Base-by-base conservation (phyloP, 306 rosid species). In the Rosa multiflora region DNA sequence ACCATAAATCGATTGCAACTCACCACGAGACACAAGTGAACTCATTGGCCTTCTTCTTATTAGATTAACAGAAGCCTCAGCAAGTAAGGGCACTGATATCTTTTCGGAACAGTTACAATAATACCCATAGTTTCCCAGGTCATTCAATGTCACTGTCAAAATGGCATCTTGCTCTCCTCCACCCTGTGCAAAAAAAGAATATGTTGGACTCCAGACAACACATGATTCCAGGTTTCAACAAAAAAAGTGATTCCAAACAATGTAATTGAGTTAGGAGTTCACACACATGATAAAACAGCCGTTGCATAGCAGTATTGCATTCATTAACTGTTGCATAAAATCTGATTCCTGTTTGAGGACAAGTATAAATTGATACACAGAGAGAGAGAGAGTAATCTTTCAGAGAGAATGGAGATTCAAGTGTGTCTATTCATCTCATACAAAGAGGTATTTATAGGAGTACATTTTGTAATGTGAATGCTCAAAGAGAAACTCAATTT, bases 51-150 rank as follows among this genome's bases (percentile, higher is more conserved):
- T 79, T 70, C 87, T 88, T 80, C 89, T 91, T 77, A 93, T 87
- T n/a, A 93, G 90, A 80, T 87, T 90, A 5, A 93, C 85, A 76
- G 73, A 42, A 55, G 90, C 87, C 80, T 88, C 92, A 1, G 92
- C 80, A 52, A 82, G 86, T 71, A 91, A 84, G 15, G 97, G 91
- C 88, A 86, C 68, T 72, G 98, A 86, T 76, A 85, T 67, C 55
- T 80, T 85, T 5, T 86, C 93, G 21, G 70, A 81, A 84, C 97
- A 90, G 81, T 88, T 89, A 46, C 88, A 90, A 88, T 83, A 84
- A 72, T 93, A 90, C 3, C 98, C 98, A 79, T 88, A 87, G 76
- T 91, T 90, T 86, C 97, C 98, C 95, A 91, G 82, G 84, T 93
- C 98, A 84, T 90, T 93, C 81, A 91, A 76, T 74, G 88, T 87